Conservation (phyloP, 805 yeast species). For the Zygoascus flipseniorum region DNA sequence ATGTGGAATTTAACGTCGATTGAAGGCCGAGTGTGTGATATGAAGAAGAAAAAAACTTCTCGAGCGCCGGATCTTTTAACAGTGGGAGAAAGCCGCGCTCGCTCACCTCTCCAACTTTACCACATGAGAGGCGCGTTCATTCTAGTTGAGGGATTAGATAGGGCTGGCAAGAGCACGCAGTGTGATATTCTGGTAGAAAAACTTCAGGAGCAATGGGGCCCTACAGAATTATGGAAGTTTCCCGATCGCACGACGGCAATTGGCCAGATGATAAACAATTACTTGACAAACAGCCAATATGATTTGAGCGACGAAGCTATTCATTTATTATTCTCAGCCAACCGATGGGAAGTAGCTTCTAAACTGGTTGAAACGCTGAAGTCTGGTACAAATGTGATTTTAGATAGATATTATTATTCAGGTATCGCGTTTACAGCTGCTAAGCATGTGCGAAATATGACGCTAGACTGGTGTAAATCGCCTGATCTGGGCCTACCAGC, state of each 20-base stretch:
- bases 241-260: slow-evolving; percentile 82
- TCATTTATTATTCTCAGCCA: slow-evolving; percentile 84
- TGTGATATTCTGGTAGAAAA: slow-evolving; percentile 34
- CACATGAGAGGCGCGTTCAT: slow-evolving; percentile 59
- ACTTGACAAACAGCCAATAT: slow-evolving; percentile 37
- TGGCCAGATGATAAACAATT: slow-evolving; percentile 70
- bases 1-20: background rate
- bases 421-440: slow-evolving; percentile 92
- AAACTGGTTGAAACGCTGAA: slow-evolving; percentile 38
- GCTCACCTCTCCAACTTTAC: background rate
- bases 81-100: background rate
- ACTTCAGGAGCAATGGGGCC: slow-evolving; percentile 24
- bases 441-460: slow-evolving; percentile 45
- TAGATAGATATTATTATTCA: slow-evolving; percentile 86
- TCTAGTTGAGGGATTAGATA: slow-evolving; percentile 84
- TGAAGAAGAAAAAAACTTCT: slow-evolving; percentile 11
- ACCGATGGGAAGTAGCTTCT: slow-evolving; percentile 77
- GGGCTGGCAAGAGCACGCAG: slow-evolving; percentile 94
- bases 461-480: slow-evolving; percentile 64
- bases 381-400: slow-evolving; percentile 50
- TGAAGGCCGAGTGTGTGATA: slow-evolving; percentile 9
- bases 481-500: slow-evolving; percentile 81
- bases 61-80: background rate
- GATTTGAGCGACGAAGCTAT: slow-evolving; percentile 66
- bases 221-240: slow-evolving; percentile 55